Evolutionary conservation across 2,329 filamentous ascomycete species (phyloP).

Genomic region (Cercospora beticola): DNA sequence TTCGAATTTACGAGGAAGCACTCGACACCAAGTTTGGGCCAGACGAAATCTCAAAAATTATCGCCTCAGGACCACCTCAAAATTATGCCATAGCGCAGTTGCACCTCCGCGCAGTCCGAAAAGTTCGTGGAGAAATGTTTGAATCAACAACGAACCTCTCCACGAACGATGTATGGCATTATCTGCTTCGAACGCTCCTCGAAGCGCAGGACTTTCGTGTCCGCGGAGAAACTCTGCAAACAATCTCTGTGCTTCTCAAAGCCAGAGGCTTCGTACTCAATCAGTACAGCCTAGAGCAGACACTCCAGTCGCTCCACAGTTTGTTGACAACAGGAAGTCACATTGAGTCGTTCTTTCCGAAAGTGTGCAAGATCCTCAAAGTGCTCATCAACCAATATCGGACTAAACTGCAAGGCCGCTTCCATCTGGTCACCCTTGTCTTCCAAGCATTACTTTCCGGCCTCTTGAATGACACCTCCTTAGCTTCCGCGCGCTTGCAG

Average conservation of each 20-base stretch:
- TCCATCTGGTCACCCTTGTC: constrained; percentile 58
- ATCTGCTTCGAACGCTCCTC: constrained; percentile 5
- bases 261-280: constrained; percentile 42
- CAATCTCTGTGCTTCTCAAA: constrained; percentile 25
- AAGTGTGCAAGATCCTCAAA: constrained; percentile 55
- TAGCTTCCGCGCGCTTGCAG: constrained; percentile 20
- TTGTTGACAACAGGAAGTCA: constrained; percentile 34
- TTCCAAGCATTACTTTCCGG: constrained; percentile 57
- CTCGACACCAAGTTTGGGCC: not conserved
- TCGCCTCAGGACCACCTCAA: not conserved
- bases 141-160: not conserved
- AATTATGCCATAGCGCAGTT: not conserved
- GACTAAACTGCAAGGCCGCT: constrained; percentile 58
- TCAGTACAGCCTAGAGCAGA: constrained; percentile 46
- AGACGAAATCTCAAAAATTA: not conserved
- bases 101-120: not conserved
- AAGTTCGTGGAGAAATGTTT: not conserved
- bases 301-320: constrained; percentile 40
- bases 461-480: constrained; percentile 49
- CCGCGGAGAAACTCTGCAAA: constrained; percentile 15
- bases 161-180: constrained; percentile 2
- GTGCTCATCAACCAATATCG: constrained; percentile 58
- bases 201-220: not conserved
- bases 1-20: not conserved
- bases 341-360: constrained; percentile 49